Evolutionary conservation across 2,329 filamentous ascomycete species (phyloP).

Genomic region (Pleoardoris graminearum): DNA sequence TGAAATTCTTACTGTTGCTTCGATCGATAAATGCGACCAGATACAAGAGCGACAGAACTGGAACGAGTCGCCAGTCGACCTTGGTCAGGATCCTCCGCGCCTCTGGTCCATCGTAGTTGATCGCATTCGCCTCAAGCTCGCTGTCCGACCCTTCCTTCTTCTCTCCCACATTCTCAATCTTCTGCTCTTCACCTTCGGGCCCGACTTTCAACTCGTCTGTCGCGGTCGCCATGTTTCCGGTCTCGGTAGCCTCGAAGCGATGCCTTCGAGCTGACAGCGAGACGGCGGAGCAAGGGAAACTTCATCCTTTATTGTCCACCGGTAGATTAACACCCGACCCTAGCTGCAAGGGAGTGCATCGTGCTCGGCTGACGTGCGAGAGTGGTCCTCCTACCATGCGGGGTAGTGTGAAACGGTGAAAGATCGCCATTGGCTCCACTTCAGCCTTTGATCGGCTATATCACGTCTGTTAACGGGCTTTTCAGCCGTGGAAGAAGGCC

Average conservation of each 20-base stretch:
- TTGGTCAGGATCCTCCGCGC: conserved; percentile 38
- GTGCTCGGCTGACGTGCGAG: conserved; percentile 1
- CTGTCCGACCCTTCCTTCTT: conserved; percentile 29
- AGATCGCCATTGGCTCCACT: conserved; percentile 3
- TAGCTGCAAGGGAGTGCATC: conserved; percentile 2
- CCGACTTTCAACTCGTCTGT: conserved; percentile 22
- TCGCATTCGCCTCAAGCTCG: conserved; percentile 30
- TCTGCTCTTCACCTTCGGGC: conserved; percentile 15
- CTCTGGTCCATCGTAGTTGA: conserved; percentile 33
- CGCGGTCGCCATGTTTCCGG: background rate
- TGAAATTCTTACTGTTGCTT: conserved; percentile 28
- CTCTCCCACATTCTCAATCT: conserved; percentile 30
- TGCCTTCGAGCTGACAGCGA: background rate
- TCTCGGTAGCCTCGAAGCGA: background rate
- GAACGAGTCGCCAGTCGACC: conserved; percentile 39
- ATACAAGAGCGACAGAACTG: conserved; percentile 38
- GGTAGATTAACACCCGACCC: background rate
- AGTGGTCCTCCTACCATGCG: background rate
- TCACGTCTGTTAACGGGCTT: background rate
- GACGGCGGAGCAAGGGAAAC: background rate
- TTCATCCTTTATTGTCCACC: background rate
- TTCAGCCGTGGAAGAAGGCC: background rate
- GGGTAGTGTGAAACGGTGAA: conserved; percentile 6
- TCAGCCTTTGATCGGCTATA: conserved; percentile 2
- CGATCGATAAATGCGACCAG: conserved; percentile 42